Conservation (phyloP, 768 basidiomycete species). For the Tylopilus felleus region DNA sequence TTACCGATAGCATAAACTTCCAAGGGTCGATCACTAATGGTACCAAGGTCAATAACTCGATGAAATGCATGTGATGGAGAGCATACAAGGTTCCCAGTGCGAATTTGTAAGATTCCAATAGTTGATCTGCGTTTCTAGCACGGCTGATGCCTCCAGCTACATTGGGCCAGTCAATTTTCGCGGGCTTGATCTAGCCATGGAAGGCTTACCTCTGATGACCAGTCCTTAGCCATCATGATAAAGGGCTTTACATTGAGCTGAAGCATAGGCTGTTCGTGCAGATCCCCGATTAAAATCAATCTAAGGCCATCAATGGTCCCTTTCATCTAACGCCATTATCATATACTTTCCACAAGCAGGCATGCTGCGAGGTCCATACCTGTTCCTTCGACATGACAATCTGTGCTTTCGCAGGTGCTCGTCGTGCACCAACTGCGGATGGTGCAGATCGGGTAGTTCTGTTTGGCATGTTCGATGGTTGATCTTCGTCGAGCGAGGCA, state of each 20-base stretch:
- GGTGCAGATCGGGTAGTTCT: conserved; percentile 3
- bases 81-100: conserved; percentile 91
- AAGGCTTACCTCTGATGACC: conserved; percentile 79
- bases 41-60: conserved; percentile 10
- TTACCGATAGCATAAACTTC: conserved; percentile 75
- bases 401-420: conserved; percentile 35
- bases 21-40: conserved; percentile 88
- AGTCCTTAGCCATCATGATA: conserved; percentile 79
- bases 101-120: conserved; percentile 98
- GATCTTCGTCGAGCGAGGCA: neutral
- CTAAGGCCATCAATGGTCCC: conserved; percentile 89
- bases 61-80: conserved; percentile 6
- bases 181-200: neutral
- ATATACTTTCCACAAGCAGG: neutral
- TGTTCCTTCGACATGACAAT: conserved; percentile 77
- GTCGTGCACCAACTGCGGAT: conserved; percentile 4
- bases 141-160: conserved; percentile 81
- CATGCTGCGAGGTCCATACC: conserved; percentile 40
- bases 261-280: conserved; percentile 92
- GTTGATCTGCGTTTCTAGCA: conserved; percentile 77
- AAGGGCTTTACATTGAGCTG: conserved; percentile 88
- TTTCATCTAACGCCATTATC: conserved; percentile 54
- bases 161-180: conserved; percentile 1
- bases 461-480: conserved; percentile 8
- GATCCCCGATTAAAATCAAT: conserved; percentile 88